Conservation (phyloP, 495 filamentous ascomycete species). For the Aspergillus asperescens region DNA sequence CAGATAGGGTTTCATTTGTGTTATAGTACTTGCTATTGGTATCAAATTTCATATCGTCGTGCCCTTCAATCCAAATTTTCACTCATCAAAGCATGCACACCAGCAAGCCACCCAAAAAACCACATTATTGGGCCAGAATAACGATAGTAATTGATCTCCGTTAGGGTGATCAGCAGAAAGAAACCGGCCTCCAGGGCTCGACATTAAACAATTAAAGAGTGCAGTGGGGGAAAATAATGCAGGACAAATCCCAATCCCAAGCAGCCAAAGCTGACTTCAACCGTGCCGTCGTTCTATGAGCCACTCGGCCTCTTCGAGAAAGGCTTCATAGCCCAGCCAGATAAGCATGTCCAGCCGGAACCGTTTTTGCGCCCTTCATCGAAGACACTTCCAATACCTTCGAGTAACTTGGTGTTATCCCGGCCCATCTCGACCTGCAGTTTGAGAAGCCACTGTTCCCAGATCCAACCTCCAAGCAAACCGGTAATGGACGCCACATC, state of each 20-base stretch:
- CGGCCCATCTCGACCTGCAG: conserved; percentile 77
- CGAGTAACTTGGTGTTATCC: conserved; percentile 58
- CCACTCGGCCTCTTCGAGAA: conserved; percentile 20
- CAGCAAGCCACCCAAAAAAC: neutral
- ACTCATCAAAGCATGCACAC: neutral
- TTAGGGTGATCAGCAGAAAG: neutral
- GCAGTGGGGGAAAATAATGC: neutral
- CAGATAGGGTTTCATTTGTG: neutral
- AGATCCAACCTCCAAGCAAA: conserved; percentile 81
- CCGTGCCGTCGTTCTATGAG: neutral
- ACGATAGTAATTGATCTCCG: neutral
- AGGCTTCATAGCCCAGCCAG: conserved; percentile 88
- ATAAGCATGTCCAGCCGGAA: conserved; percentile 79
- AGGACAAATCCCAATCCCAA: neutral
- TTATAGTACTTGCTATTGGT: neutral
- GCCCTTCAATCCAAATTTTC: neutral
- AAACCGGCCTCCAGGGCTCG: conserved; percentile 6
- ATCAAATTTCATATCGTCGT: neutral
- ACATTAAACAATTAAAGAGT: neutral
- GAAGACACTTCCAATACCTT: conserved; percentile 71
- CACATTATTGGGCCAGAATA: neutral
- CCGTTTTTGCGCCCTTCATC: conserved; percentile 78
- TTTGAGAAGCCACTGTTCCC: conserved; percentile 94
- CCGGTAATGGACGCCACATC: conserved; percentile 72
- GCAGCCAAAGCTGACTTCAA: neutral